Percentiles rank a stretch among this genome's conserved stretches.
Evolutionary conservation across 176 grass and related monocot species (phyloP).

Genomic region (Ensete glaucum): DNA sequence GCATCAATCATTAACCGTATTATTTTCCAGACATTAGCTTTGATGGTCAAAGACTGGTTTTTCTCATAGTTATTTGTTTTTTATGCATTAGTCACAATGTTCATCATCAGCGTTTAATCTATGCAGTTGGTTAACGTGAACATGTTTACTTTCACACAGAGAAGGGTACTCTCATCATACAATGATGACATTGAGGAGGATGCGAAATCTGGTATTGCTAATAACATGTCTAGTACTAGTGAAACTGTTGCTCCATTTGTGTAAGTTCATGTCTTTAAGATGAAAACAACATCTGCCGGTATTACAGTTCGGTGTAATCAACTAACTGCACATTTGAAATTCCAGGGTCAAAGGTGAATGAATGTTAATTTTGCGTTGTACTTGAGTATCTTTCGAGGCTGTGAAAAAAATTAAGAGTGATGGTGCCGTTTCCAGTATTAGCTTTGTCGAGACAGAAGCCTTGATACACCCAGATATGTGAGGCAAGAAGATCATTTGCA

Average conservation of each 20-base stretch:
- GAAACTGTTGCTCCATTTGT: conserved; percentile 7
- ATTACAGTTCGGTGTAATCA: neutral
- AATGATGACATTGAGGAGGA: neutral
- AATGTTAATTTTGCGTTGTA: neutral
- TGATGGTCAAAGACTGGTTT: too few relatives aligned
- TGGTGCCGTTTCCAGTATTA: neutral
- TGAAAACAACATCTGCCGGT: neutral
- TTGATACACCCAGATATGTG: neutral
- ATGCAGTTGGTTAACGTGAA: neutral
- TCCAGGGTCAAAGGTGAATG: neutral
- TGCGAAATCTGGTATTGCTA: neutral
- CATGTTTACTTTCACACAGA: neutral
- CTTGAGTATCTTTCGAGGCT: neutral
- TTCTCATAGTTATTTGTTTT: too few relatives aligned
- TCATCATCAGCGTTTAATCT: too few relatives aligned
- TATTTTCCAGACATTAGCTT: too few relatives aligned
- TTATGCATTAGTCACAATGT: too few relatives aligned
- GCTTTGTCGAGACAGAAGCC: neutral
- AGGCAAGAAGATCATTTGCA: neutral
- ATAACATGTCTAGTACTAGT: neutral
- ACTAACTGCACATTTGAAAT: neutral
- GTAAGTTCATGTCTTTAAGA: neutral
- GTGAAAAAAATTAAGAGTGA: neutral
- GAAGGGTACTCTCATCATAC: conserved; percentile 1
- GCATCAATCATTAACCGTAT: too few relatives aligned